These are phyloP conservation scores for Canna indica DNA, from an alignment of 176 grass and related monocot species.

Conservation along the genomic window DNA sequence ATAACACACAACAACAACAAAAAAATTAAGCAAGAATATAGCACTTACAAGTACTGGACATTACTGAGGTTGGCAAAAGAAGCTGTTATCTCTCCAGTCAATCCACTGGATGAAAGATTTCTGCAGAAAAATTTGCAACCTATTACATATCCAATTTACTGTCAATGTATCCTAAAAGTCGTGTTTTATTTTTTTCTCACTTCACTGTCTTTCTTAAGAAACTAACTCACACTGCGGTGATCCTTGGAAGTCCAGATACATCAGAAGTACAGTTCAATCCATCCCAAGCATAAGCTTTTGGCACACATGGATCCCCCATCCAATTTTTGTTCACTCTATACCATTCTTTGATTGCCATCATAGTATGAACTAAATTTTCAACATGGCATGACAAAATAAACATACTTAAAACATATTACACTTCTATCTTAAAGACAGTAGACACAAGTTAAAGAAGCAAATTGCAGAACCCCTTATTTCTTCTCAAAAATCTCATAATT, in stretches of 20 bases:
- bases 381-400: neutral
- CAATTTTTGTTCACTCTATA: slow-evolving; percentile 41
- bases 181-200: neutral
- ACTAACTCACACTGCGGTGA: slow-evolving; percentile 26
- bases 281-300: slow-evolving; percentile 16
- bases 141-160: neutral
- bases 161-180: neutral
- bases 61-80: slow-evolving; percentile 21
- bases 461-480: too few species aligned
- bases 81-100: slow-evolving; percentile 22
- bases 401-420: neutral
- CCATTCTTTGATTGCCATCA: slow-evolving; percentile 25
- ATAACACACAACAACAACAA: too few species aligned
- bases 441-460: neutral
- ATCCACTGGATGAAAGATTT: slow-evolving; percentile 30
- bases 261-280: slow-evolving; percentile 31
- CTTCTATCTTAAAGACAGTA: neutral
- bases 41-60: slow-evolving; percentile 35
- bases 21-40: neutral
- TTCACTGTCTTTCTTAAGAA: neutral
- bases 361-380: slow-evolving; percentile 22
- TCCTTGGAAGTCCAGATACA: slow-evolving; percentile 6
- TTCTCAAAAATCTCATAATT: too few species aligned
- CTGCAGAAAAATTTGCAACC: slow-evolving; percentile 18
- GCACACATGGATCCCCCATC: slow-evolving; percentile 44